Conservation (phyloP, 106 monocot species). For the Allium sativum region DNA sequence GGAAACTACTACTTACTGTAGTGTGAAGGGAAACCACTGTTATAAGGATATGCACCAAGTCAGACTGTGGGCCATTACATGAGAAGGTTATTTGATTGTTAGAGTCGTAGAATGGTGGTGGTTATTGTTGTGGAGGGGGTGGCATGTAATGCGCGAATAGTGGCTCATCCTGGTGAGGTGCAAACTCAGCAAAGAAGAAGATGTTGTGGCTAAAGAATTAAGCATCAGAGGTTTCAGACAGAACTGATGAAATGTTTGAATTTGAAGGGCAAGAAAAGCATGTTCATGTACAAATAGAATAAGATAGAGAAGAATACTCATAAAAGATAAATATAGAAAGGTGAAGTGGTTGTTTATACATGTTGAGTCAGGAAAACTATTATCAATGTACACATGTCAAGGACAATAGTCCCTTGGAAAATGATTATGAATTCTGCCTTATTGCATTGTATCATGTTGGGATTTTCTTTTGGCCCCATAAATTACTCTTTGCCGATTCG, state of each 20-base stretch:
- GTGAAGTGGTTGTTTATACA: no score
- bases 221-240: neutral
- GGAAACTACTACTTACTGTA: conserved; percentile 27
- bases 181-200: neutral
- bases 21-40: conserved; percentile 43
- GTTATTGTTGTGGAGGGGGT: conserved; percentile 12
- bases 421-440: no score
- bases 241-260: neutral
- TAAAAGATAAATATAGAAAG: no score
- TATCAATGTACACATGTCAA: no score
- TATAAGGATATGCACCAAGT: conserved; percentile 27
- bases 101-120: conserved; percentile 17
- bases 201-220: neutral
- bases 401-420: no score
- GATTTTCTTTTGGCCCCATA: no score
- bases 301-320: neutral
- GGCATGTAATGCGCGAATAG: conserved; percentile 18
- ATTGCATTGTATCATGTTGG: no score
- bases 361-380: no score
- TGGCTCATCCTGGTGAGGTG: conserved; percentile 25
- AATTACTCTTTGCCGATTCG: no score
- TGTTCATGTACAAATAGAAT: neutral
- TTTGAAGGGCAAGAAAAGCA: neutral
- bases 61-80: conserved; percentile 22
- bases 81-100: conserved; percentile 21